Evolutionary conservation across 2,329 filamentous ascomycete species (phyloP), one percentile per base, ranked within the genome.

Genomic region (Hymenoscyphus occultus): DNA sequence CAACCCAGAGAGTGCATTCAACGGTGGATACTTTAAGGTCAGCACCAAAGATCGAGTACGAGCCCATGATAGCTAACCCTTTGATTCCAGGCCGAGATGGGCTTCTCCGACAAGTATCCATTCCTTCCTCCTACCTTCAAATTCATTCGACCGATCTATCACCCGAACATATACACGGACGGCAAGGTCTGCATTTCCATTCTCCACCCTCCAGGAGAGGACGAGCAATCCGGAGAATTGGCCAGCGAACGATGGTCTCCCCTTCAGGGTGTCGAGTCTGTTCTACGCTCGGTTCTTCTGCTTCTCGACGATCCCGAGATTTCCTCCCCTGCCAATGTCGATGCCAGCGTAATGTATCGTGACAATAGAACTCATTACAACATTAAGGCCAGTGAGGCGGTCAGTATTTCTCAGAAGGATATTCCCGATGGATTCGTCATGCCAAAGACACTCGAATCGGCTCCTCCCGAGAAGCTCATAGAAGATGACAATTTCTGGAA

Each of bases 171-270:
- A 74, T 98, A 98, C 80, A 80, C 87, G 5, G 91, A 97, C 76
- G 94, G 94, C 72, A 89, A 89, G 71, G 85, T 98, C 56, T 98
- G 95, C 81, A 98, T 99, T 76, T 97, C 93, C 57, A 99, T 99
- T 73, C 87, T 99, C 12, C 94, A 99, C 78, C 85, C 87, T 19
- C 93, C 95, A 0, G 95, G 95, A 70, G 92, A 97, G 67, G 94
- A 98, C 75, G 86, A 90, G 71, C 94, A 93, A 82, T 97, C 93
- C 0, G 95, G 95, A 67, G 94, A 98, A 78, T 80, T 85, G 48
- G 94, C 95, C 6, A 90, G 89, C 65, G 95, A 98, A 79, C 90
- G 94, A 65, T 99, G 94, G 94, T 93, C 92, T 5, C 93, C 95
- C 0, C 88, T 95, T 3, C 94, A 98, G 77, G 91, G 93, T 22